Evolutionary conservation across 495 filamentous ascomycete genomes (phyloP).

Genomic region (Daldinia bambusicola): DNA sequence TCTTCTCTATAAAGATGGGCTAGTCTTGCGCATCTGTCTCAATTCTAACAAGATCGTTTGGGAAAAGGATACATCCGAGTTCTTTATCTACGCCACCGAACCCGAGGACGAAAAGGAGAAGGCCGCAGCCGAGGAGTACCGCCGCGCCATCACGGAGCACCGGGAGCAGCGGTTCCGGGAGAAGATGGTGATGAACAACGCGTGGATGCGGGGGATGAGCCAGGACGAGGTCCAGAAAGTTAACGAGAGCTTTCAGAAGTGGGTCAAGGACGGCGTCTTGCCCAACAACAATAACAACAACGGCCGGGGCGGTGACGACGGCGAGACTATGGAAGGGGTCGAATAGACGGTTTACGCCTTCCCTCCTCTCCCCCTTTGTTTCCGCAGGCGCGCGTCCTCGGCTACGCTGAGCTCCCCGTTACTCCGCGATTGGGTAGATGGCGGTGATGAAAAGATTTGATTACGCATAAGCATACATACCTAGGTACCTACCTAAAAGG

Average conservation of each 20-base stretch:
- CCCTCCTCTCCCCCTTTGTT: not conserved
- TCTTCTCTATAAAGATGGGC: constrained; percentile 73
- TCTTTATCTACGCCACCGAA: constrained; percentile 58
- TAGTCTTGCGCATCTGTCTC: constrained; percentile 81
- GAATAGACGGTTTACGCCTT: constrained; percentile 18
- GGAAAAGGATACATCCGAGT: constrained; percentile 70
- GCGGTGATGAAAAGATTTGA: constrained; percentile 18
- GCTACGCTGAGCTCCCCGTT: not conserved
- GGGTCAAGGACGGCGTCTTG: constrained; percentile 54
- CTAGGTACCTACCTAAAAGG: too few relatives aligned
- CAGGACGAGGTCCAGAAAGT: constrained; percentile 76
- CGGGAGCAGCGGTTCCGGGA: constrained; percentile 73
- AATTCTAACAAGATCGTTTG: constrained; percentile 85
- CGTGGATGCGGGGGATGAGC: constrained; percentile 77
- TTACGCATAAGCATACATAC: constrained; percentile 17
- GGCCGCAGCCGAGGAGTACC: constrained; percentile 57
- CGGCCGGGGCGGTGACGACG: constrained; percentile 29
- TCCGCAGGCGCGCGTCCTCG: not conserved
- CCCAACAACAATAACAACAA: constrained; percentile 20
- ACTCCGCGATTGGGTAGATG: not conserved
- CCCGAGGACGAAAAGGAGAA: constrained; percentile 46
- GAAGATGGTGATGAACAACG: constrained; percentile 77
- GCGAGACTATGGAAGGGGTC: constrained; percentile 45
- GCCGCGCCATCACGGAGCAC: constrained; percentile 63
- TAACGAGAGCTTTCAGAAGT: constrained; percentile 69